phyloP scores from a whole-genome alignment of 495 filamentous ascomycete species.

The Trichocladium uniseriatum region DNA sequence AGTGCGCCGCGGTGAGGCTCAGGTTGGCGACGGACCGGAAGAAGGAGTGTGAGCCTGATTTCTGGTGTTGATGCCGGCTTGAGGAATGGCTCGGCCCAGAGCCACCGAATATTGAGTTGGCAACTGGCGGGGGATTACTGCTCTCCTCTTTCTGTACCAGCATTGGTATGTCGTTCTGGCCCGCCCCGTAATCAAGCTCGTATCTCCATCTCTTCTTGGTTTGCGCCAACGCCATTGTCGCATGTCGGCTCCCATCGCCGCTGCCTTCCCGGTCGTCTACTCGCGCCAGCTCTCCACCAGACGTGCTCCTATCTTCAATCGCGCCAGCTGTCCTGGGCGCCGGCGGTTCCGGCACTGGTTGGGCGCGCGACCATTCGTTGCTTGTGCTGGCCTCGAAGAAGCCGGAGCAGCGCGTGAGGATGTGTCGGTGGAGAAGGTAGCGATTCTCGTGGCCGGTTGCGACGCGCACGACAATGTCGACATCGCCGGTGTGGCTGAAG shows the following conservation, averaged over 20 bases:
- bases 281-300: conserved; percentile 25
- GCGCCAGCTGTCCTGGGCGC: conserved; percentile 29
- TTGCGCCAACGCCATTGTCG: conserved; percentile 9
- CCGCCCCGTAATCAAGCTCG: conserved; percentile 69
- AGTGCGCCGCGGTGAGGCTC: conserved; percentile 35
- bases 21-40: conserved; percentile 81
- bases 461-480: conserved; percentile 68
- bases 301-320: conserved; percentile 43
- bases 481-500: conserved; percentile 82
- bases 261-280: conserved; percentile 18
- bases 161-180: conserved; percentile 73
- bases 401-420: conserved; percentile 77
- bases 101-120: conserved; percentile 37
- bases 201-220: conserved; percentile 69
- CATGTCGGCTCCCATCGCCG: conserved; percentile 8
- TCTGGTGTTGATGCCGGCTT: conserved; percentile 24
- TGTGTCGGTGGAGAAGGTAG: conserved; percentile 78
- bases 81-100: conserved; percentile 11
- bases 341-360: conserved; percentile 24
- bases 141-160: conserved; percentile 67
- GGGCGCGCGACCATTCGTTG: conserved; percentile 68
- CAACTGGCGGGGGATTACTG: conserved; percentile 9
- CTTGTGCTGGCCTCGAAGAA: conserved; percentile 88
- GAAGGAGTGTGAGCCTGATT: conserved; percentile 53
- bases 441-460: conserved; percentile 64